Percentiles rank a stretch among this genome's conserved stretches.
Conservation (phyloP, 169 alveolate species). For the Plasmodium billcollinsi region DNA sequence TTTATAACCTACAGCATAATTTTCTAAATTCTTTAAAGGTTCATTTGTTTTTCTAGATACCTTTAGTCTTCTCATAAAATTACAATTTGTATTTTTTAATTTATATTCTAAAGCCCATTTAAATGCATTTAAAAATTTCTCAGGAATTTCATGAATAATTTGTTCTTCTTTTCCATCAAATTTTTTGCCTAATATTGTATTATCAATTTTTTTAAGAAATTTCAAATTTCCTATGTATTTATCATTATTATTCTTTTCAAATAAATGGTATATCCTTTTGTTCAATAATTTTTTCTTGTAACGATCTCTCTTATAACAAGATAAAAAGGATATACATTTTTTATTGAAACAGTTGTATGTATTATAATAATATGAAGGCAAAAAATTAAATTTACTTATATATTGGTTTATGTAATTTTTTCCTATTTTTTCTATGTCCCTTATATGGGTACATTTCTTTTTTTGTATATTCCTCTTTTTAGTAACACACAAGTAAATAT, state of each 20-base stretch:
- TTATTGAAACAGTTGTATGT: too few relatives aligned
- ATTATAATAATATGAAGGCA: too few relatives aligned
- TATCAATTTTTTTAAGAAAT: slow-evolving; percentile 52
- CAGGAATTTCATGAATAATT: slow-evolving; percentile 48
- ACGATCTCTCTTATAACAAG: too few relatives aligned
- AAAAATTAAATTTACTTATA: too few relatives aligned
- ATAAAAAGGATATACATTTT: too few relatives aligned
- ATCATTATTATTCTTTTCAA: neutral
- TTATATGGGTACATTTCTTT: too few relatives aligned
- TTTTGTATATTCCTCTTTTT: too few relatives aligned
- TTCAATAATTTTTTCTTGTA: too few relatives aligned
- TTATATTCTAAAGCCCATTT: slow-evolving; percentile 76
- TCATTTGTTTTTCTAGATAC: slow-evolving; percentile 66
- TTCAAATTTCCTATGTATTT: slow-evolving; percentile 51
- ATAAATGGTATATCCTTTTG: slow-evolving; percentile 1
- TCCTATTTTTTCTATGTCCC: too few relatives aligned
- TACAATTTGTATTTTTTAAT: slow-evolving; percentile 71
- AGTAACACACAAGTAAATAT: too few relatives aligned
- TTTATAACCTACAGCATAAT: slow-evolving; percentile 75
- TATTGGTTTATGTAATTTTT: too few relatives aligned
- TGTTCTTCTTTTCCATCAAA: slow-evolving; percentile 55
- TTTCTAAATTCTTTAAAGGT: slow-evolving; percentile 31
- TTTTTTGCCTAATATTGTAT: slow-evolving; percentile 47
- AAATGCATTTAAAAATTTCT: slow-evolving; percentile 47
- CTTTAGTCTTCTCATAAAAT: slow-evolving; percentile 54